Percentiles rank a stretch among this genome's conserved stretches.
Conservation (phyloP, 225 moss, liverwort and hornwort genomes). For the Sphagnum tenellum region DNA sequence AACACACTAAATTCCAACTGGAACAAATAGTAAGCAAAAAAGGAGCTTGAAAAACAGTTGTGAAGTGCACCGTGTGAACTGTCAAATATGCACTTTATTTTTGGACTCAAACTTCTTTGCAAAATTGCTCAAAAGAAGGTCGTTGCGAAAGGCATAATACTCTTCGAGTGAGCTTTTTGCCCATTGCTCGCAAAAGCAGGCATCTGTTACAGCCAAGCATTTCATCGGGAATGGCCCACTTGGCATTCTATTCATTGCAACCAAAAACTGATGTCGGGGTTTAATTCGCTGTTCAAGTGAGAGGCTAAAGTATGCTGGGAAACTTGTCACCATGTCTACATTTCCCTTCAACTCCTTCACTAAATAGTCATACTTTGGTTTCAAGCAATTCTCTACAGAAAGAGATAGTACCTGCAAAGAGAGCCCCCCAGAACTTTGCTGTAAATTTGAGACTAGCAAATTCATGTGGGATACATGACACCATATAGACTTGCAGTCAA, state of each 20-base stretch:
- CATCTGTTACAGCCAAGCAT: constrained; percentile 53
- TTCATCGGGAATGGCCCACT: constrained; percentile 63
- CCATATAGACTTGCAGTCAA: no score
- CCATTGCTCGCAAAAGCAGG: constrained; percentile 50
- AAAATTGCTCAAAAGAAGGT: constrained; percentile 44
- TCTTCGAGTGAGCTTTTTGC: constrained; percentile 37
- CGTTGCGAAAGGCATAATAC: constrained; percentile 50
- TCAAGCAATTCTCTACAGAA: constrained; percentile 54
- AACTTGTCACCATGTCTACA: constrained; percentile 52
- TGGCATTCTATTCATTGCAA: constrained; percentile 23
- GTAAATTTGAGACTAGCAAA: neutral
- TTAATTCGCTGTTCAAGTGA: constrained; percentile 70
- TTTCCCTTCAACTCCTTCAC: constrained; percentile 52
- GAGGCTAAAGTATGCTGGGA: constrained; percentile 71
- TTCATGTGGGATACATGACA: neutral
- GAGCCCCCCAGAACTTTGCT: no score
- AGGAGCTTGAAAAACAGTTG: no score
- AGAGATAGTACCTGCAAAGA: constrained; percentile 52
- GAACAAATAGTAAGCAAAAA: no score
- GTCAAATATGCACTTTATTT: constrained; percentile 47
- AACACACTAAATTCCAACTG: no score
- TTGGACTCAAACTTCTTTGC: constrained; percentile 56
- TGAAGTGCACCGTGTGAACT: neutral
- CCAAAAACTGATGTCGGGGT: constrained; percentile 45
- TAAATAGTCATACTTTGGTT: constrained; percentile 58